Evolutionary conservation across 2,329 filamentous ascomycete species (phyloP), one percentile per base, ranked within the genome.

Genomic region (Talaromyces verruculosus): DNA sequence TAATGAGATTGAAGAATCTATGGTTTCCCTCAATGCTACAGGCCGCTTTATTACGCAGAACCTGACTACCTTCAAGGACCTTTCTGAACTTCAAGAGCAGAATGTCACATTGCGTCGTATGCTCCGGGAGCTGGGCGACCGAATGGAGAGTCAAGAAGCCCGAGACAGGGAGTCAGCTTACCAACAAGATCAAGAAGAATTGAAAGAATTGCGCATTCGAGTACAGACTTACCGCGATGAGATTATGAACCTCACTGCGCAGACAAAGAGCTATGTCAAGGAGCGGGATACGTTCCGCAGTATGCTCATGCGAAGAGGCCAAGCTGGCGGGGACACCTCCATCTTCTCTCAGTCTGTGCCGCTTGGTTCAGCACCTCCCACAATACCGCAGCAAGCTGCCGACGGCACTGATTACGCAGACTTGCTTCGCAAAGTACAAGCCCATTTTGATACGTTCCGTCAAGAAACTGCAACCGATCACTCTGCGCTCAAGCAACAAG

Each of bases 261-360:
- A 93, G 65, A 91, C 93, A 69, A 92, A 97, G 81, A 96, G 92
- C 76, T 97, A 96, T 77, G 92, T 95, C 75, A 92, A 93, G 72
- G 95, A 99, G 80, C 89, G 95, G 68, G 94, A 99, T 75, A 97
- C 97, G 87, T 98, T 97, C 88, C 89, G 94, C 25, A 92, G 93
- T 62, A 93, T 98, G 83, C 86, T 97, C 35, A 91, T 94, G 70
- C 91, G 95, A 68, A 85, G 88, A 66, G 87, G 88, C 19, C 85
- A 88, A 78, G 88, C 80, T 76, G 83, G 74, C 73, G 85, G 74
- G 75, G 86, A 75, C 49, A 84, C 86, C 17, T 89, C 89, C 1
- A 83, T 88, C 60, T 89, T 96, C 73, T 91, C 90, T 1, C 88
- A 89, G 71, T 91, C 91, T 19, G 80, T 90, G 37, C 87, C 89